Conservation (phyloP, 352 stramenopile genomes). For the Globisporangium mamillatum region DNA sequence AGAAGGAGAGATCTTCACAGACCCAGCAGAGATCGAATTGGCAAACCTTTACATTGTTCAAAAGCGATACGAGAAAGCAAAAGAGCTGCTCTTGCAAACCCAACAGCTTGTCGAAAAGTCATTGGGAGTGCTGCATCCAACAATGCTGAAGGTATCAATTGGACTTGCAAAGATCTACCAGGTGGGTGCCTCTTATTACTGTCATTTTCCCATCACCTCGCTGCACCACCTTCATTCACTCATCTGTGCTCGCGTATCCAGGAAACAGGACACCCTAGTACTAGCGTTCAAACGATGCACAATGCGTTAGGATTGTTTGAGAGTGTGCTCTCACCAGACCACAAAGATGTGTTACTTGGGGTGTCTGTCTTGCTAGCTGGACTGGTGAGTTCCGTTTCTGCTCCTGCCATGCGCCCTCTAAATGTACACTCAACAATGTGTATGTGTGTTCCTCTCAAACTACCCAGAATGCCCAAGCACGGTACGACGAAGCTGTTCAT, state of each 20-base stretch:
- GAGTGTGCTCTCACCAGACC: conserved; percentile 30
- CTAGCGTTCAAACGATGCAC: conserved; percentile 25
- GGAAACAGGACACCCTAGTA: conserved; percentile 27
- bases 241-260: conserved; percentile 8
- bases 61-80: conserved; percentile 52
- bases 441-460: background rate
- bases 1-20: conserved; percentile 40
- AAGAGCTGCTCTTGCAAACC: conserved; percentile 28
- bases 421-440: background rate
- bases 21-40: conserved; percentile 51
- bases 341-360: conserved; percentile 40
- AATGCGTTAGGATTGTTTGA: conserved; percentile 35
- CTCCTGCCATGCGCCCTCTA: background rate
- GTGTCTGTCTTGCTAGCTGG: conserved; percentile 38
- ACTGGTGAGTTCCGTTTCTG: conserved; percentile 29
- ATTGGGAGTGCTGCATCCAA: conserved; percentile 44
- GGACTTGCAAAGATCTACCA: conserved; percentile 31
- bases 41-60: conserved; percentile 56
- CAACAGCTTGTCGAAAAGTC: conserved; percentile 31
- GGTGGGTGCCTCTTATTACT: conserved; percentile 14
- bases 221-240: background rate
- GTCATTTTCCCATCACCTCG: background rate
- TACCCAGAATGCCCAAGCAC: conserved; percentile 20
- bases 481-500: conserved; percentile 26
- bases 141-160: conserved; percentile 57